Conservation (phyloP, 2,329 filamentous ascomycete genomes). For the Graphium sp. region DNA sequence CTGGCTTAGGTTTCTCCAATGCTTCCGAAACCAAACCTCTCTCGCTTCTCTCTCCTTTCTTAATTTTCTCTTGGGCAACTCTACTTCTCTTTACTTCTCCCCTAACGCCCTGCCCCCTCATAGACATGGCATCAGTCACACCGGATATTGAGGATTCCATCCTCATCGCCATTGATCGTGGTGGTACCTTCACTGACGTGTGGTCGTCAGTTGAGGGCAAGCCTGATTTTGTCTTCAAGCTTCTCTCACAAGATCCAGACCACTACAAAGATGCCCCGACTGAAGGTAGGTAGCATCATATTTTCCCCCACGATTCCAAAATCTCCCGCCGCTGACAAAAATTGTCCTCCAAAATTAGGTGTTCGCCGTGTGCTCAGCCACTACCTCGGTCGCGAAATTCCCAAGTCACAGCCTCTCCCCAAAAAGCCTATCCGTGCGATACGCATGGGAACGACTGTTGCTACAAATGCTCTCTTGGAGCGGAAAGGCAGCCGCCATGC, state of each 20-base stretch:
- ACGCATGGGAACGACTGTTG: slow-evolving; percentile 54
- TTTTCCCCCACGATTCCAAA: not conserved
- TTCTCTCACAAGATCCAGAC: not conserved
- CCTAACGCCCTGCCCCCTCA: no score
- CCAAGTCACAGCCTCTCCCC: slow-evolving; percentile 6
- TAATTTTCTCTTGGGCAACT: no score
- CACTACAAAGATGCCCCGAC: slow-evolving; percentile 2
- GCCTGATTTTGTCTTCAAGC: slow-evolving; percentile 1
- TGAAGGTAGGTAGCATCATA: not conserved
- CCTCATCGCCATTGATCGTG: slow-evolving; percentile 1
- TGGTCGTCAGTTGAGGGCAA: not conserved
- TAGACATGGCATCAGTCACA: no score
- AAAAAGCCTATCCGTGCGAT: slow-evolving; percentile 16
- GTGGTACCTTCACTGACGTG: slow-evolving; percentile 2
- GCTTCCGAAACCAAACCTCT: no score
- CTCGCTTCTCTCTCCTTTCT: no score
- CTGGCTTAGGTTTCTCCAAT: no score
- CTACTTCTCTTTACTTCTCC: no score
- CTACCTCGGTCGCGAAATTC: not conserved
- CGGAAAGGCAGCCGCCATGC: slow-evolving; percentile 49
- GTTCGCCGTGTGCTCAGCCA: not conserved
- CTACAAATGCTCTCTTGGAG: slow-evolving; percentile 50
- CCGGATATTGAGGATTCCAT: not conserved
- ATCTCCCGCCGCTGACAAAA: not conserved
- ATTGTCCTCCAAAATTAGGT: not conserved